Conservation (phyloP, 2,329 filamentous ascomycete species). For the Zymoseptoria pseudotritici region DNA sequence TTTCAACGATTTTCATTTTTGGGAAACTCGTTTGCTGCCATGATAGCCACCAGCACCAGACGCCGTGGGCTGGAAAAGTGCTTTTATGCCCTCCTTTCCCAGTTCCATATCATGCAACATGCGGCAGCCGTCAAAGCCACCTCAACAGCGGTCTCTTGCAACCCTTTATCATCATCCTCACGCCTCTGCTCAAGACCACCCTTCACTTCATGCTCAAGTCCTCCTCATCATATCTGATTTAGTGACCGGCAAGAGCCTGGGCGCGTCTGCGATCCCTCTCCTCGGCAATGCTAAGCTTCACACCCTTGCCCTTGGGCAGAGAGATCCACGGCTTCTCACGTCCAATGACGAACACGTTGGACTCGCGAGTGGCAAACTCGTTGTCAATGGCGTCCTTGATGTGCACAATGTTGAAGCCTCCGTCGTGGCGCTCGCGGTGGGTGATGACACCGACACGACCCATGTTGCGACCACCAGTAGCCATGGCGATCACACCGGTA, state of each 20-base stretch:
- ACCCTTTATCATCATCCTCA: background rate
- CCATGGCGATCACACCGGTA: slow-evolving; percentile 96
- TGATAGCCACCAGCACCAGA: background rate
- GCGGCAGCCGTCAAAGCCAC: background rate
- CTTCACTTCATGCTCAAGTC: background rate
- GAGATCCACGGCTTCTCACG: slow-evolving; percentile 99
- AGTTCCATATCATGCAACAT: background rate
- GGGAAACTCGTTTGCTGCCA: background rate
- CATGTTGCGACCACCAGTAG: slow-evolving; percentile 99
- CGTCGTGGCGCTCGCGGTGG: slow-evolving; percentile 99
- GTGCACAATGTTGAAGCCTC: slow-evolving; percentile 96
- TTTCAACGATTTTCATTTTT: background rate
- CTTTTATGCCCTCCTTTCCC: background rate
- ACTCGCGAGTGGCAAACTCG: slow-evolving; percentile 98
- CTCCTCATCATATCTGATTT: background rate
- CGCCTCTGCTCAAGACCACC: background rate
- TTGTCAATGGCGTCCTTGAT: slow-evolving; percentile 99
- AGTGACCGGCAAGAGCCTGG: slow-evolving; percentile 41
- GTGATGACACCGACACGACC: slow-evolving; percentile 99
- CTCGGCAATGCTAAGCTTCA: slow-evolving; percentile 98
- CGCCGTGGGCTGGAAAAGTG: background rate
- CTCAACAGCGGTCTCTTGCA: background rate
- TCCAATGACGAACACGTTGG: slow-evolving; percentile 99
- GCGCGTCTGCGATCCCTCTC: slow-evolving; percentile 97
- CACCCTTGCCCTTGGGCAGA: slow-evolving; percentile 99